Base-by-base conservation (phyloP, 768 basidiomycete species). In the Holtermanniella nyarrowii region DNA sequence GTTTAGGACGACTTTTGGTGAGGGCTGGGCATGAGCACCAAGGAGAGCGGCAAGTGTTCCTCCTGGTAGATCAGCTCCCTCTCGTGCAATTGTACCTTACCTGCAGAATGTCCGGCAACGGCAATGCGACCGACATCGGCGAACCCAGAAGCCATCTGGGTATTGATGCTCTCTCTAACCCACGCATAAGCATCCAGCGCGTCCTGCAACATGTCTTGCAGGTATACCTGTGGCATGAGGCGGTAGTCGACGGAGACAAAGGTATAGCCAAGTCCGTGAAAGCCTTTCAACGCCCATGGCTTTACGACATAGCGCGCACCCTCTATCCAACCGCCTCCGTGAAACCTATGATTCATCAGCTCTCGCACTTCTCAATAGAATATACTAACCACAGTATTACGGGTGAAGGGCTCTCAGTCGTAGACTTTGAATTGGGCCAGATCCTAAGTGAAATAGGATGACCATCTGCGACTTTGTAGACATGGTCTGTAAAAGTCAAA, bases 71-170 rank as follows among this genome's bases (percentile, higher is more conserved):
- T n/a, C n/a, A n/a, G n/a, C n/a, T n/a, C n/a, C n/a, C n/a, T n/a
- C n/a, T n/a, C n/a, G n/a, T n/a, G n/a, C n/a, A n/a, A n/a, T n/a
- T n/a, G n/a, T n/a, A n/a, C n/a, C n/a, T n/a, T n/a, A 21, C 61
- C 61, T 0, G 61, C 61, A 2, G 58, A 59, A 39, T 62, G 58
- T 0, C 61, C 61, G 2, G 25, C 58, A 4, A 60, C 55, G 40
- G 55, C 53, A 26, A 45, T 54, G 18, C 42, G 13, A 2, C 53
- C 37, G 3, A 60, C n/a, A 39, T 56, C 53, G 26, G 60, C 24
- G 5, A 26, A 20, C 10, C 37, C 27, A 16, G 42, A 24, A 1
- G 49, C 57, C 16, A 59, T 21, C n/a, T 59, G 31, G 3, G 12
- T 7, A 3, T 53, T 22, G 4, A 62, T 53, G 26, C 55, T 49